phyloP scores from a whole-genome alignment of 2,329 filamentous ascomycete genomes.

The Ilyonectria robusta region DNA sequence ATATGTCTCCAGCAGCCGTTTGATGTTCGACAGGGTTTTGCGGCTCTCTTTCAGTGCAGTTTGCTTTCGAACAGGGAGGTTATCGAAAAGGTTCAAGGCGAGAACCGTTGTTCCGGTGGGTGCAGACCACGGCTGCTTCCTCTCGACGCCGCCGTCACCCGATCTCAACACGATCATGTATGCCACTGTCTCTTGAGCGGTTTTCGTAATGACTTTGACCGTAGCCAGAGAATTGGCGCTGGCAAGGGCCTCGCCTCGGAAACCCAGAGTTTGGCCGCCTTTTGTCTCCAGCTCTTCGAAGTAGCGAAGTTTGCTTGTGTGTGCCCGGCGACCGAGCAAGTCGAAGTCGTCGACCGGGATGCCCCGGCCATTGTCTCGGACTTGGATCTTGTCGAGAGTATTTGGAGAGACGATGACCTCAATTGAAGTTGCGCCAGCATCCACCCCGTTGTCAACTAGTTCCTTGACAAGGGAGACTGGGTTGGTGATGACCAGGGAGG shows the following conservation, averaged over 20 bases:
- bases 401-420: conserved; percentile 76
- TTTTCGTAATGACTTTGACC: conserved; percentile 75
- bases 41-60: conserved; percentile 68
- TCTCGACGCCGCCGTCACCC: conserved; percentile 49
- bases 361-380: conserved; percentile 82
- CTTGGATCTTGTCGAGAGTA: conserved; percentile 77
- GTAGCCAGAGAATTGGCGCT: conserved; percentile 73
- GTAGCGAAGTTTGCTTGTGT: conserved; percentile 81
- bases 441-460: conserved; percentile 82
- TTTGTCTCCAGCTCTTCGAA: conserved; percentile 73
- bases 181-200: conserved; percentile 72
- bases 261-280: conserved; percentile 76
- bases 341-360: conserved; percentile 74
- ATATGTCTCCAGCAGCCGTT: conserved; percentile 73
- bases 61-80: conserved; percentile 75
- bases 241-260: conserved; percentile 81
- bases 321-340: conserved; percentile 73
- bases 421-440: conserved; percentile 77
- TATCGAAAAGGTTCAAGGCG: conserved; percentile 70
- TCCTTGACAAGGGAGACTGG: conserved; percentile 79
- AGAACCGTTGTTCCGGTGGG: conserved; percentile 79
- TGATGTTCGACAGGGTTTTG: conserved; percentile 71
- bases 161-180: conserved; percentile 60
- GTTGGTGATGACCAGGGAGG: conserved; percentile 71
- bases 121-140: conserved; percentile 59